Evolutionary conservation across 768 basidiomycete species (phyloP).

Genomic region (Leccinellum albellum): DNA sequence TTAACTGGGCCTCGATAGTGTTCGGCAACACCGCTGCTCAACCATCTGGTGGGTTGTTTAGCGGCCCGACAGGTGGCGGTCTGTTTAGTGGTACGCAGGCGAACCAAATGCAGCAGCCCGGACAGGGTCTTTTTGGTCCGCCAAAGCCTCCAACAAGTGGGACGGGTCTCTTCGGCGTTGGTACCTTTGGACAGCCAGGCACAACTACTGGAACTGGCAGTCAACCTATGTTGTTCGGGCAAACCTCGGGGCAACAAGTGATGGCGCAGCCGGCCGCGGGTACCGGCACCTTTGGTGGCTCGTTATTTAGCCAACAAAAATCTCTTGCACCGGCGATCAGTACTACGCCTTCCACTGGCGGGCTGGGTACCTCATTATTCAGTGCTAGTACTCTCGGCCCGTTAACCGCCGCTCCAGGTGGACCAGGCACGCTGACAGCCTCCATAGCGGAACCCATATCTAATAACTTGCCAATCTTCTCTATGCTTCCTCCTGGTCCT

Average conservation of each 20-base stretch:
- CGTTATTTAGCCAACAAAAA: conserved; percentile 49
- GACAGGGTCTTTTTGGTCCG: conserved; percentile 29
- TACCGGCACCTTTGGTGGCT: conserved; percentile 35
- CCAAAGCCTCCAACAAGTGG: conserved; percentile 32
- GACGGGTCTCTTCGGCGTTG: conserved; percentile 48
- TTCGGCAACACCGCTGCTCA: conserved; percentile 34
- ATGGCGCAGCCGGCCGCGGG: conserved; percentile 36
- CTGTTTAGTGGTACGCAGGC: conserved; percentile 36
- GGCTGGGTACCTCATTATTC: conserved; percentile 40
- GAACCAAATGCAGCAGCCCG: conserved; percentile 36
- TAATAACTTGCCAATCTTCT: conserved; percentile 68
- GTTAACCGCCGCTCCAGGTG: conserved; percentile 40
- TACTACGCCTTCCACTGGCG: conserved; percentile 37
- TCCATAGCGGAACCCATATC: conserved; percentile 87
- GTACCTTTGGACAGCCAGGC: conserved; percentile 42
- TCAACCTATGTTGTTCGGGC: conserved; percentile 48
- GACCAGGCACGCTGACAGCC: conserved; percentile 65
- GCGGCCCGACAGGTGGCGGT: conserved; percentile 31
- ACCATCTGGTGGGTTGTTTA: conserved; percentile 35
- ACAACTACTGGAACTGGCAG: conserved; percentile 29
- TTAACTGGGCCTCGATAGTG: conserved; percentile 26
- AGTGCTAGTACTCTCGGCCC: conserved; percentile 36
- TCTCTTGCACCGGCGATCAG: conserved; percentile 48
- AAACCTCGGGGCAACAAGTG: conserved; percentile 42
- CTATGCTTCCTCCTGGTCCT: conserved; percentile 69